Conservation (phyloP, 257 asterid genomes). For the Salvia miltiorrhiza region DNA sequence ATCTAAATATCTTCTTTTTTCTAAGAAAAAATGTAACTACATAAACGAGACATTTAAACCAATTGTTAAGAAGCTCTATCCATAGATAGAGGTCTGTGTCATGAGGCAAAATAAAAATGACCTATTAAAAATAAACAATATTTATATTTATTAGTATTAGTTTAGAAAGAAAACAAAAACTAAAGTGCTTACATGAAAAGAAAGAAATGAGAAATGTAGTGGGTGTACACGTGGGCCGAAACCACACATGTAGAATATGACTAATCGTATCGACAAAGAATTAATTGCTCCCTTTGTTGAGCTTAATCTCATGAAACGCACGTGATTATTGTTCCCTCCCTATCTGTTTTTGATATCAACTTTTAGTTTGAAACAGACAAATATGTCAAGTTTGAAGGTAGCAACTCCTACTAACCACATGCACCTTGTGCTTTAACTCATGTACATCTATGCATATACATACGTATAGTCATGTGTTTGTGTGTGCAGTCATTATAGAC, state of each 20-base stretch:
- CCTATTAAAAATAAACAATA: too few relatives aligned
- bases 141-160: too few relatives aligned
- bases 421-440: constrained; percentile 35
- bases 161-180: too few relatives aligned
- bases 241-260: constrained; percentile 18
- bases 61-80: too few relatives aligned
- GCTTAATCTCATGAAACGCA: constrained; percentile 30
- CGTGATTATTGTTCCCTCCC: constrained; percentile 42
- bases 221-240: constrained; percentile 28
- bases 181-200: neutral
- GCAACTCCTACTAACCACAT: constrained; percentile 12
- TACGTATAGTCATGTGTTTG: neutral
- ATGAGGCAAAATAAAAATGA: too few relatives aligned
- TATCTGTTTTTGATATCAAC: constrained; percentile 1
- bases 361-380: constrained; percentile 26
- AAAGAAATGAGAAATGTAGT: neutral
- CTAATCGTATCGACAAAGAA: constrained; percentile 23
- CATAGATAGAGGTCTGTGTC: too few relatives aligned
- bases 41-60: too few relatives aligned
- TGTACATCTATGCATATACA: neutral
- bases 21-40: too few relatives aligned
- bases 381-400: constrained; percentile 25
- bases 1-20: too few relatives aligned
- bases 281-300: constrained; percentile 11
- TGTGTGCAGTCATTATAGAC: constrained; percentile 22